Base-by-base conservation (phyloP, 768 basidiomycete species). In the Trametes cinnabarina region DNA sequence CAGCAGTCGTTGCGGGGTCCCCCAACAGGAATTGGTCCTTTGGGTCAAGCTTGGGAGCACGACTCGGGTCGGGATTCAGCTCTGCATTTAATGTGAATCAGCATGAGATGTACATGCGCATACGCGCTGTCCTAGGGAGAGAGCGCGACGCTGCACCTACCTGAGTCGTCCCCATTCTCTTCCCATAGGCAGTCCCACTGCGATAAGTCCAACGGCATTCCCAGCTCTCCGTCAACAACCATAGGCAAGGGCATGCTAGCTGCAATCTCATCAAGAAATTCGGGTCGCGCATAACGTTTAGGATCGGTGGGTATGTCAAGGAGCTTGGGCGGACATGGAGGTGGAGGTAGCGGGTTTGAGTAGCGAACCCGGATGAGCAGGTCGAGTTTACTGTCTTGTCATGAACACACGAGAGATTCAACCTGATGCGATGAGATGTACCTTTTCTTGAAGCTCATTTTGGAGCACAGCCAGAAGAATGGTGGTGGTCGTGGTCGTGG, bases 281-380 rank as follows among this genome's bases (percentile, higher is more conserved):
- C 90, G 6, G 92, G 89, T 19, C 83, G 82, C 15, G 92, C 88
- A 71, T 97, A 94, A 42, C 96, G 90, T 70, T 83, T 81, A 5
- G 94, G 88, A 68, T 90, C 83, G 32, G 96, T 97, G n/a, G 90
- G 86, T 53, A 98, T 89, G 57, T 96, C 83, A 66, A 99, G 80
- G 3, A 98, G 76, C 74, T 97, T 96, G 25, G 97, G 96, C 6
- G 97, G 97, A 79, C 92, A 98, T 79, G 97, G 94, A 28, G 97
- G 97, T 12, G 94, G 80, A 2, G 96, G 96, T 3, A 99, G 83
- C 3, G 95, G 94, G 73, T 98, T 97, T 39, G 87, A 82, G 72
- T 95, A 98, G 12, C 96, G 88, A 32, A 96, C 94, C 52, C 93
- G 87, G 48, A 96, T 92, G 51, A 98, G 80, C 25, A 99, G 84